Evolutionary conservation across 768 basidiomycete genomes (phyloP), one percentile per base, ranked within the genome.

Genomic region (Kwoniella bestiolae): DNA sequence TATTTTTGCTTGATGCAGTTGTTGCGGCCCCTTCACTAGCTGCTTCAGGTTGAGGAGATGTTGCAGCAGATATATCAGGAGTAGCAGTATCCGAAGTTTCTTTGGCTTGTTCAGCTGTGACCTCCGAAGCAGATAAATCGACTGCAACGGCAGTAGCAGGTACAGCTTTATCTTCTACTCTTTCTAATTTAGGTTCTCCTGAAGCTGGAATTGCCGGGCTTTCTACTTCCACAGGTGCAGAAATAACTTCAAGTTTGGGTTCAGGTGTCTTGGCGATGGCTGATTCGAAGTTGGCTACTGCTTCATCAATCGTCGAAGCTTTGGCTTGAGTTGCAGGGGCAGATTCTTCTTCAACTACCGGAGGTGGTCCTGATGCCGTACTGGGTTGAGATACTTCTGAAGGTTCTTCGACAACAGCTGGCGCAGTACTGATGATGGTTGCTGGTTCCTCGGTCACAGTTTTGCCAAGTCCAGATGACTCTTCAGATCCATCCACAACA

Each of bases 291-390:
- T 75, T 70, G 44, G 68, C 66, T 25, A 77, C 66, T 2, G 76
- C 76, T 58, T 77, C 76, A 41, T 77, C 76, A 62, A 77, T 74
- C 5, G 75, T 72, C 1, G 60, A 59, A 3, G 72, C 72, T 46
- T 53, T 46, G 7, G 68, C 49, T 47, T 29, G 57, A 25, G 44
- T 12, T 16, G 53, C 4, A n/a, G 55, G 32, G 11, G 21, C 32
- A 8, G 44, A 5, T 46, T 64, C 55, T 16, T 32, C 34, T 14
- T 26, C 26, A 6, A 64, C 34, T 7, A 41, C 47, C 9, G 63
- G 63, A 11, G 63, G 63, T 12, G 44, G 55, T 25, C 55, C 44
- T n/a, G 55, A 31, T 9, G 32, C 32, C 21, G 4, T 25, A 1
- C 52, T 21, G 8, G 14, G 2, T 25, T 55, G 23, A 4, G 29